Percentiles rank a stretch among this genome's conserved stretches.
Evolutionary conservation across 306 rosid genomes (phyloP).

Genomic region (Vigna mungo): DNA sequence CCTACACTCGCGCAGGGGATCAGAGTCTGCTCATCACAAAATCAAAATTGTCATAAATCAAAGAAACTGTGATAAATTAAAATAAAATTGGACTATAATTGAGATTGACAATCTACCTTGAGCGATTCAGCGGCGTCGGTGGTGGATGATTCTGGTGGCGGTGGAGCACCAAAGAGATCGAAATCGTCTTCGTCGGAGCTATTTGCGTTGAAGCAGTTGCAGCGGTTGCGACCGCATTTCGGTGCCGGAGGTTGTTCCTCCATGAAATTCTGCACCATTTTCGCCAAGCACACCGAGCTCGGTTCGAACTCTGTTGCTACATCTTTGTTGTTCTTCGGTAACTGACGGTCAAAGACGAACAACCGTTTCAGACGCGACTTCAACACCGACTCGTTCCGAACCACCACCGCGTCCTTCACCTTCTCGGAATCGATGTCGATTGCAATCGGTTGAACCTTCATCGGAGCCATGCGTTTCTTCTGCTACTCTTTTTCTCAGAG

Average conservation of each 20-base stretch:
- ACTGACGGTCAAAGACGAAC: conserved; percentile 74
- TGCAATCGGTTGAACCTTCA: conserved; percentile 95
- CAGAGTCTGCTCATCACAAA: conserved; percentile 55
- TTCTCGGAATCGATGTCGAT: conserved; percentile 69
- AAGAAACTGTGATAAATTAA: not conserved
- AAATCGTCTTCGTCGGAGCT: conserved; percentile 80
- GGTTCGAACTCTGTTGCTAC: conserved; percentile 71
- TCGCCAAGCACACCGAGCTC: conserved; percentile 84
- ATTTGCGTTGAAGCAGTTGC: conserved; percentile 91
- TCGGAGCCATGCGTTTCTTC: conserved; percentile 62
- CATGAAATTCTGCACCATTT: conserved; percentile 90
- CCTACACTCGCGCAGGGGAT: conserved; percentile 72
- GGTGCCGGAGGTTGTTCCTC: conserved; percentile 65
- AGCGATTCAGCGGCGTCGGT: conserved; percentile 69
- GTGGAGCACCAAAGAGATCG: conserved; percentile 48
- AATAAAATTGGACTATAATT: not conserved
- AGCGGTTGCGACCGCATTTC: conserved; percentile 86
- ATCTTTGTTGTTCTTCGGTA: conserved; percentile 60
- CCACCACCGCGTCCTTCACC: conserved; percentile 50
- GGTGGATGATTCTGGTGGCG: conserved; percentile 42
- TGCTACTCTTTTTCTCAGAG: conserved; percentile 7
- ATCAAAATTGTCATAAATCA: not conserved
- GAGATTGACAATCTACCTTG: conserved; percentile 60
- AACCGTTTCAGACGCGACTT: conserved; percentile 80
- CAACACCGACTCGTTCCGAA: conserved; percentile 70